Percentiles rank a stretch among this genome's conserved stretches.
phyloP scores from a whole-genome alignment of 176 grass and related monocot genomes.

The Hordeum marinum region DNA sequence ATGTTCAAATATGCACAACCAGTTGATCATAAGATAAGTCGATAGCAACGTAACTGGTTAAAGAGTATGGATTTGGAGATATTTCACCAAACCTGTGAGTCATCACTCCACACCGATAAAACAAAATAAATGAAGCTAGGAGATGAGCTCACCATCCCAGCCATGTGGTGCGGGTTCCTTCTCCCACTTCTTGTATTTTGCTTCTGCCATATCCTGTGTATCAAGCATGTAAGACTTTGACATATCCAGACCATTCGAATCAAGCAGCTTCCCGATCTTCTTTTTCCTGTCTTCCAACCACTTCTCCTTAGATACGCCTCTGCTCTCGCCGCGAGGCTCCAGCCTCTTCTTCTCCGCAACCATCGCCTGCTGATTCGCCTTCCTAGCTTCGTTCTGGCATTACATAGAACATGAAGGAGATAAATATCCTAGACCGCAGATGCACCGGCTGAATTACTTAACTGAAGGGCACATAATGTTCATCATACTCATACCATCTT shows the following conservation, averaged over 20 bases:
- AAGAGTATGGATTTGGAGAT: not conserved
- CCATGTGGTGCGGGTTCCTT: conserved; percentile 83
- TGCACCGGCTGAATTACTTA: not conserved
- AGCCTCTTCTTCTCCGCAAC: conserved; percentile 91
- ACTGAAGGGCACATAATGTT: not conserved
- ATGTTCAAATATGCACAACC: not conserved
- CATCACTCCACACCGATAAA: not conserved
- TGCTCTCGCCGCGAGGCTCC: conserved; percentile 65
- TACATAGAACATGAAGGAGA: not conserved
- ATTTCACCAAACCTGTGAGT: not conserved
- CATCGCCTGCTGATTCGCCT: conserved; percentile 89
- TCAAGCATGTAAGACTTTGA: conserved; percentile 94
- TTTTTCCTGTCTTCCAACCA: conserved; percentile 96
- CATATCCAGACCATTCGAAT: conserved; percentile 94
- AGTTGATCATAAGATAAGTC: not conserved
- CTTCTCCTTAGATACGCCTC: conserved; percentile 93
- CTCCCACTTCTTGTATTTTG: conserved; percentile 96
- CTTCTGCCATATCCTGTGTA: conserved; percentile 73
- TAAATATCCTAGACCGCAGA: not conserved
- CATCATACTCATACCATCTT: conserved; percentile 75
- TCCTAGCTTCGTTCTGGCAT: conserved; percentile 80
- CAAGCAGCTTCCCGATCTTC: conserved; percentile 87
- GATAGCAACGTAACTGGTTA: not conserved
- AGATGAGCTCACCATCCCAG: conserved; percentile 75
- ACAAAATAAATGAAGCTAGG: not conserved